Evolutionary conservation across 495 filamentous ascomycete species (phyloP), one percentile per base, ranked within the genome.

Genomic region (Tuber microsphaerosporum): DNA sequence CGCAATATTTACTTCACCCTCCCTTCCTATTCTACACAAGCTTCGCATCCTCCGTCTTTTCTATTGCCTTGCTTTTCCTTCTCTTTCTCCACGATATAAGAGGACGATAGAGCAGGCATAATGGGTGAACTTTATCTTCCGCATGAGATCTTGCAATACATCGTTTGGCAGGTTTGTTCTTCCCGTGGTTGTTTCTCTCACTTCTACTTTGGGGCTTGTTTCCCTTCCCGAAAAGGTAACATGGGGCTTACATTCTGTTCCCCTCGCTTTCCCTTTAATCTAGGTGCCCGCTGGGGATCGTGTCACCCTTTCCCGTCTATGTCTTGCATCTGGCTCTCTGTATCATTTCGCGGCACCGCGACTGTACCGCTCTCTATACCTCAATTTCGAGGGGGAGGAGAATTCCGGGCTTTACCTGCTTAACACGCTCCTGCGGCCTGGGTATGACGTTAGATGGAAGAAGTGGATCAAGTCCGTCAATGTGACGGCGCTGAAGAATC

Each of bases 261-360:
- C 56, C 17, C 26, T 65, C 56, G 12, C 26, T 65, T 34, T 34
- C 26, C 1, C 26, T 31, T 65, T 65, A 17, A 65, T 65, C 56
- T 17, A 65, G 56, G 56, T 65, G 56, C 56, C 26, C 12, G 31
- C 56, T 31, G 56, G 14, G 26, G 56, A 26, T 37, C 74, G 70
- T 61, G 37, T 34, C 20, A 71, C 71, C 41, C 70, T 75, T 65
- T 73, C 34, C n/a, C 71, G 31, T 65, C 14, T 75, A 16, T 75
- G 74, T 75, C 74, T 75, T 39, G 74, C 45, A 70, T 75, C 48
- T 31, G 61, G 42, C 42, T 71, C 44, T 20, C 70, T 56, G 20
- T 75, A 75, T 56, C 45, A 73, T 75, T 71, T 75, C 31, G 70
- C 74, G 16, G 74, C 34, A n/a, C 74, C 74, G 17, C 70, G 46